These are phyloP conservation scores for Penicillium coprophilum DNA, from an alignment of 495 filamentous ascomycete species.

Conservation along the genomic window DNA sequence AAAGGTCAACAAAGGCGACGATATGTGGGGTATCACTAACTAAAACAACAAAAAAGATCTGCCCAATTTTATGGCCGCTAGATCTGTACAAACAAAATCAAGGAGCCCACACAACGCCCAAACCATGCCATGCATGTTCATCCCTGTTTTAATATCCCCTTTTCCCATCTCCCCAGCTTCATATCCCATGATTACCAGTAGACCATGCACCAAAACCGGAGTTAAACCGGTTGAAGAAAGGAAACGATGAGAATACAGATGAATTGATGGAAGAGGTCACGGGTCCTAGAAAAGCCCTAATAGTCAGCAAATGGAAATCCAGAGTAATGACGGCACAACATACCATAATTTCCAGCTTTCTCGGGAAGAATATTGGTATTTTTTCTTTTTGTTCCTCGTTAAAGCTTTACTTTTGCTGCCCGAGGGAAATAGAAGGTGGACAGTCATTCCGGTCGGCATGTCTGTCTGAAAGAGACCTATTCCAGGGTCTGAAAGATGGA, in stretches of 20 bases:
- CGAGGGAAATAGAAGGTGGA: not conserved
- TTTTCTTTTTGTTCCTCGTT: not conserved
- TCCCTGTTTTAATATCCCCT: not conserved
- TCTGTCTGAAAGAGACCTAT: not conserved
- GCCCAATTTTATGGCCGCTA: not conserved
- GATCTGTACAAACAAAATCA: not conserved
- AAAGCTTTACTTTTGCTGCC: not conserved
- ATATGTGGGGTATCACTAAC: not conserved
- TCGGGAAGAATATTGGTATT: not conserved
- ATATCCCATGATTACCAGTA: not conserved
- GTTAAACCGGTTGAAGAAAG: not conserved
- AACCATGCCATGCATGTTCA: not conserved
- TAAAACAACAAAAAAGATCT: not conserved
- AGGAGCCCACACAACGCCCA: not conserved
- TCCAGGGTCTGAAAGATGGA: not conserved
- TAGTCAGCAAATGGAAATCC: not conserved
- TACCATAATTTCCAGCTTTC: not conserved
- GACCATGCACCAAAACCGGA: not conserved
- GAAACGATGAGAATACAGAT: not conserved
- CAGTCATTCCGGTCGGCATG: not conserved
- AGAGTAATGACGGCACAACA: not conserved
- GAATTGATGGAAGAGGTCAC: not conserved
- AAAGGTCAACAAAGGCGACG: not conserved
- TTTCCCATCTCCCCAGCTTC: not conserved
- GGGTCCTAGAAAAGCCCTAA: not conserved